Conservation (phyloP, 1,139 yeast genomes). For the Yamadazyma spencermartinsiae region DNA sequence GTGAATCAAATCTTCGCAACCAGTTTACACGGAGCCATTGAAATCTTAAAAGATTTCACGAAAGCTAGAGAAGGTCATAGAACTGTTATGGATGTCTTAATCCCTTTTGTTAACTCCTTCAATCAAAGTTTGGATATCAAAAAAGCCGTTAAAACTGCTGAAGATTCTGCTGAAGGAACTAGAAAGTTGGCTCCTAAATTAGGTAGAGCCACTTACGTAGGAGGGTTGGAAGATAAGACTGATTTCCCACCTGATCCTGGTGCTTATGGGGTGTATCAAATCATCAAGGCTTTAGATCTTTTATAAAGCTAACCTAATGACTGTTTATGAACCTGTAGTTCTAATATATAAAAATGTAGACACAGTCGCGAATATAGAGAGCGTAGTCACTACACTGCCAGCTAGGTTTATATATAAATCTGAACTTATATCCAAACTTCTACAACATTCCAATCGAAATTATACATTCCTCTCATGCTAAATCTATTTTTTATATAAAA, state of each 20-base stretch:
- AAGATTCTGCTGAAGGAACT: conserved; percentile 42
- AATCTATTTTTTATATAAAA: not conserved
- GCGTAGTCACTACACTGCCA: not conserved
- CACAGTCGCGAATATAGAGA: not conserved
- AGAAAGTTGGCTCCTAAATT: conserved; percentile 40
- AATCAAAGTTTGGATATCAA: conserved; percentile 24
- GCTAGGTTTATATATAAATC: no score
- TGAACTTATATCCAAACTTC: not conserved
- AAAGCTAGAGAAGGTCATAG: conserved; percentile 52
- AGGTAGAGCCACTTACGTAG: conserved; percentile 51
- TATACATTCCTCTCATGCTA: not conserved
- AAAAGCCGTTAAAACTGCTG: conserved; percentile 34
- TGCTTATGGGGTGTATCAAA: conserved; percentile 33
- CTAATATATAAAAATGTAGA: not conserved
- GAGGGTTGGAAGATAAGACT: conserved; percentile 23
- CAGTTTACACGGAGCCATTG: conserved; percentile 30
- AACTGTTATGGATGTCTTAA: conserved; percentile 55
- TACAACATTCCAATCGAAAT: not conserved
- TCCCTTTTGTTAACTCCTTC: conserved; percentile 43
- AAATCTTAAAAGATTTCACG: conserved; percentile 40
- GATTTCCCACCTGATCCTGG: conserved; percentile 48
- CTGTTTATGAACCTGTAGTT: not conserved
- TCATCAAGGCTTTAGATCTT: conserved; percentile 21
- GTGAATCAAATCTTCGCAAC: conserved; percentile 25
- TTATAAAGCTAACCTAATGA: conserved; percentile 1